Evolutionary conservation across 2,329 filamentous ascomycete genomes (phyloP).

Genomic region (Coniella lustricola): DNA sequence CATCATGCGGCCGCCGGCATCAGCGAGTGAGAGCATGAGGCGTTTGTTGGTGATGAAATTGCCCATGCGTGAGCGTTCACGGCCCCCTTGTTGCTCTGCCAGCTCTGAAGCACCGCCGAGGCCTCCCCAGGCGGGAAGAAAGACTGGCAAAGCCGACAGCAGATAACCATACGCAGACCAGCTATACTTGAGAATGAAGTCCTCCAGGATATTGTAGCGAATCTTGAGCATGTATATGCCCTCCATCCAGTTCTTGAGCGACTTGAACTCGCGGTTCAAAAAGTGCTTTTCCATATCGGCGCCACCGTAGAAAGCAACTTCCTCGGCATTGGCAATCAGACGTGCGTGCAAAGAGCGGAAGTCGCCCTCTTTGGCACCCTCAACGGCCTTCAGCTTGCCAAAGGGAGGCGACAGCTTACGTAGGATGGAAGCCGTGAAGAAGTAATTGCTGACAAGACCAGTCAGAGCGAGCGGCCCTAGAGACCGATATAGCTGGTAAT

Average conservation of each 20-base stretch:
- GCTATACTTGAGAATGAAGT: conserved; percentile 96
- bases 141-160: conserved; percentile 85
- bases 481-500: conserved; percentile 90
- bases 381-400: conserved; percentile 91
- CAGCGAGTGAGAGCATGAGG: conserved; percentile 92
- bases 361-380: conserved; percentile 90
- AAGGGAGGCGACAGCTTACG: conserved; percentile 88
- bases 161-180: conserved; percentile 98
- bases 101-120: conserved; percentile 67
- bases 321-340: conserved; percentile 92
- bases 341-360: conserved; percentile 87
- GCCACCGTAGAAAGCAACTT: conserved; percentile 95
- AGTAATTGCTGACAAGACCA: conserved; percentile 86
- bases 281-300: conserved; percentile 93
- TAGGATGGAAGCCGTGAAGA: conserved; percentile 84
- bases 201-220: conserved; percentile 96
- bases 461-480: conserved; percentile 81
- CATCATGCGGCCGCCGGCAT: conserved; percentile 98
- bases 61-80: conserved; percentile 86
- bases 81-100: conserved; percentile 46
- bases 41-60: conserved; percentile 99
- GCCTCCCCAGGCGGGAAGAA: conserved; percentile 90
- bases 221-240: conserved; percentile 97
- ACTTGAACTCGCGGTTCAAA: conserved; percentile 84
- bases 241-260: conserved; percentile 95